Evolutionary conservation across 768 basidiomycete species (phyloP).

Genomic region (Paxillus ammoniavirescens): DNA sequence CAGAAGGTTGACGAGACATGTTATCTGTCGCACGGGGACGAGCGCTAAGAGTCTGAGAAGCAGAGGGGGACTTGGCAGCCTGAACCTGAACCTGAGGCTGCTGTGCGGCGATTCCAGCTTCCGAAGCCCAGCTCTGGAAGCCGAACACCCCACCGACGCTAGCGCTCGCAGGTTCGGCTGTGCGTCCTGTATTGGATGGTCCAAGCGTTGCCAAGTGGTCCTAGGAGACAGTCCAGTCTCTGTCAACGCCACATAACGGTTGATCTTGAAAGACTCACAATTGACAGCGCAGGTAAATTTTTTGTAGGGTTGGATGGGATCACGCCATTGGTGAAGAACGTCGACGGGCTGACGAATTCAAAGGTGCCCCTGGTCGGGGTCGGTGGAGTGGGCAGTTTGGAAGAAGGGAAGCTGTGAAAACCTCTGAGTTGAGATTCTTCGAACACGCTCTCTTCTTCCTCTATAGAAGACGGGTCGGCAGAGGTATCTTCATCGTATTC

Average conservation of each 20-base stretch:
- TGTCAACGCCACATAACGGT: background rate
- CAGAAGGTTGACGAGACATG: constrained; percentile 30
- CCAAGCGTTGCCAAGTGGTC: constrained; percentile 29
- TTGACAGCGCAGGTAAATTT: constrained; percentile 31
- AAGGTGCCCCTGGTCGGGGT: constrained; percentile 20
- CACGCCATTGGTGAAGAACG: constrained; percentile 20
- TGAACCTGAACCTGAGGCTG: constrained; percentile 10
- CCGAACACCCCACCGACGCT: constrained; percentile 11
- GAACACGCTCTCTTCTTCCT: constrained; percentile 16
- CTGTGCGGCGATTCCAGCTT: constrained; percentile 25
- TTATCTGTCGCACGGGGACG: constrained; percentile 28
- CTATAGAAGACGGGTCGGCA: constrained; percentile 9
- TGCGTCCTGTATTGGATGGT: constrained; percentile 23
- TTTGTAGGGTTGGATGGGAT: constrained; percentile 23
- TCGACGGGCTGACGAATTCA: constrained; percentile 29
- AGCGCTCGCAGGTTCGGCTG: constrained; percentile 14
- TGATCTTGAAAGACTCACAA: constrained; percentile 18
- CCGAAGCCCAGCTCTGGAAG: constrained; percentile 33
- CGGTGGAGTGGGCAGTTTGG: constrained; percentile 8
- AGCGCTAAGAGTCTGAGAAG: constrained; percentile 12
- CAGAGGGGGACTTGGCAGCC: constrained; percentile 3
- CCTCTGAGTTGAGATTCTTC: constrained; percentile 17
- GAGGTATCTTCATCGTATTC: constrained; percentile 8
- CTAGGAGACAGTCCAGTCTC: constrained; percentile 9
- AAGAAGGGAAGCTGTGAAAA: background rate